Conservation (phyloP, 805 yeast genomes). For the Zygotorulaspora danielsina region DNA sequence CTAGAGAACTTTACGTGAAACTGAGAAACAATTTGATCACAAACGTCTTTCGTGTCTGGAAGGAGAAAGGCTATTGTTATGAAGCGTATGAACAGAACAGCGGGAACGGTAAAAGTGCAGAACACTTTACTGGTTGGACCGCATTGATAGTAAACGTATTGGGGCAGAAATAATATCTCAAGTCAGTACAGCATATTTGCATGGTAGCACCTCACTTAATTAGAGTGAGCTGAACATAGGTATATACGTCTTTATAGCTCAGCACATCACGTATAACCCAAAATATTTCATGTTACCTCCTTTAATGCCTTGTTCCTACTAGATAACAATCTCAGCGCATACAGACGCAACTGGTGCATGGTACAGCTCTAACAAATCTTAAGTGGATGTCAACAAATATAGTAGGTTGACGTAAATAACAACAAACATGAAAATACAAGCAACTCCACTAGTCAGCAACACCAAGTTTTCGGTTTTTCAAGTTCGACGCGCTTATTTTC, state of each 20-base stretch:
- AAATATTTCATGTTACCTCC: no score
- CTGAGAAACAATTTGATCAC: conserved; percentile 64
- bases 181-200: background rate
- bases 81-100: conserved; percentile 80
- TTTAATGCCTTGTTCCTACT: no score
- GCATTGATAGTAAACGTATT: conserved; percentile 74
- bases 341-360: no score
- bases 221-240: background rate
- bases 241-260: background rate
- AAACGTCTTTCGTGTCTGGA: conserved; percentile 68
- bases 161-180: conserved; percentile 32
- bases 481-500: no score
- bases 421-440: background rate
- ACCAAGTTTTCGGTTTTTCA: no score
- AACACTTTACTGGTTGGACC: conserved; percentile 94
- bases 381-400: no score
- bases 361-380: no score
- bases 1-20: conserved; percentile 48
- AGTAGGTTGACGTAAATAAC: no score
- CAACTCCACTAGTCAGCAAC: no score
- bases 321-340: no score
- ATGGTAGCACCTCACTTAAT: background rate
- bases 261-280: no score
- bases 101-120: conserved; percentile 76
- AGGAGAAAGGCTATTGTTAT: conserved; percentile 75